Evolutionary conservation across 2,329 filamentous ascomycete species (phyloP).

Genomic region (Talaromyces atroroseus): DNA sequence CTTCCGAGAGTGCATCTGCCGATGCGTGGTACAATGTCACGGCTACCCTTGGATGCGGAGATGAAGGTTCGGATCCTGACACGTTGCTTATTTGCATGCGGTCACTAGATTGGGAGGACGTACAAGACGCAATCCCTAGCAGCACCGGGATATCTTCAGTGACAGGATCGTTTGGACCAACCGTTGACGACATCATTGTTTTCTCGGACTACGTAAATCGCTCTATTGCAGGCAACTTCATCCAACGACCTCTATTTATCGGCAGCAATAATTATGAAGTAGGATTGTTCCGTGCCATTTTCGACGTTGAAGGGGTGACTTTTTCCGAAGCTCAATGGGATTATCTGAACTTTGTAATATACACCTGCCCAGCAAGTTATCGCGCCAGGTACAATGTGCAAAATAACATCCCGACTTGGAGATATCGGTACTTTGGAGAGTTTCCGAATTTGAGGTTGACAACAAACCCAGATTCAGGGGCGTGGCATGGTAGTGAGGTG

Average conservation of each 20-base stretch:
- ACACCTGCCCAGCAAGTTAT: constrained; percentile 7
- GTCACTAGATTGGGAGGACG: constrained; percentile 2
- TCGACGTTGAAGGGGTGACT: not conserved
- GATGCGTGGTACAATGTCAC: constrained; percentile 4
- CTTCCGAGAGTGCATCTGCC: not conserved
- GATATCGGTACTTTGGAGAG: constrained; percentile 9
- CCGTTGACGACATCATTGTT: constrained; percentile 4
- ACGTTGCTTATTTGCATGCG: constrained; percentile 5
- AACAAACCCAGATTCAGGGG: constrained; percentile 1
- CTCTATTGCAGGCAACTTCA: constrained; percentile 2
- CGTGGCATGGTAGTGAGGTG: constrained; percentile 10
- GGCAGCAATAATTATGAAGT: constrained; percentile 8
- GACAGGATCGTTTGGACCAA: constrained; percentile 3
- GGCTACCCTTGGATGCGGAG: constrained; percentile 2
- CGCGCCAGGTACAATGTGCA: not conserved
- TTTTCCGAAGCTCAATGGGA: constrained; percentile 2
- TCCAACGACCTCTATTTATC: constrained; percentile 1
- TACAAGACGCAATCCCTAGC: not conserved
- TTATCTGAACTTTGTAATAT: constrained; percentile 1
- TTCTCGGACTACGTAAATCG: constrained; percentile 3
- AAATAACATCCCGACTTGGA: constrained; percentile 4
- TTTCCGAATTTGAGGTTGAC: constrained; percentile 7
- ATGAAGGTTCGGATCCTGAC: not conserved
- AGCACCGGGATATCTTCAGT: not conserved
- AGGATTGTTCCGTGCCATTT: constrained; percentile 1